phyloP scores from a whole-genome alignment of 176 grass and related monocot genomes.

The Oryza meridionalis region DNA sequence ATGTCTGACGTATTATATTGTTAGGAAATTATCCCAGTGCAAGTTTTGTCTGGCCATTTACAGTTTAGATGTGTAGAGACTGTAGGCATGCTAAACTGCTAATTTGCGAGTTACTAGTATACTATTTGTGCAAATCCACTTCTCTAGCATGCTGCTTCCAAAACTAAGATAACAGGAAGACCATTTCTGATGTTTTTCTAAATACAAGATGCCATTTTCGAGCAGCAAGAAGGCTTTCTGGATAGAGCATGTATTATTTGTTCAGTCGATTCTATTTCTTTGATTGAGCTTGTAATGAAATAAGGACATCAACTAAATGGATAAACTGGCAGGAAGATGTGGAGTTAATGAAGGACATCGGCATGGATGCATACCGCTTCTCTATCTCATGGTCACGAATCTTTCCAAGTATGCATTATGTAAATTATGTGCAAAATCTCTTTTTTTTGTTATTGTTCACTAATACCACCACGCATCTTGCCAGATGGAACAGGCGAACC shows the following conservation, averaged over 20 bases:
- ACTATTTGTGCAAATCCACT: not conserved
- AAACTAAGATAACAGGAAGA: constrained; percentile 7
- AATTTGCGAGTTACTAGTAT: not conserved
- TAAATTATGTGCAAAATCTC: constrained; percentile 23
- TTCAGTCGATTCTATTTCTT: not conserved
- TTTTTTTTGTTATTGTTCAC: not conserved
- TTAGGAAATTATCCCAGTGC: not conserved
- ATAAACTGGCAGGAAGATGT: constrained; percentile 70
- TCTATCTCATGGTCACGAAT: constrained; percentile 97
- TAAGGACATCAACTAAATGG: not conserved
- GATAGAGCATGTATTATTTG: constrained; percentile 14
- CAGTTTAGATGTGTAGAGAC: constrained; percentile 12
- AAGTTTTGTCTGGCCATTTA: not conserved
- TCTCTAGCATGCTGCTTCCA: not conserved
- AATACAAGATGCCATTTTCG: not conserved
- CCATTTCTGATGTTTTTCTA: not conserved
- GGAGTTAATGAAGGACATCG: constrained; percentile 81
- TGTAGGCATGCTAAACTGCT: not conserved
- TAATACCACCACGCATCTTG: constrained; percentile 27
- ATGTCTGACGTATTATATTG: not conserved
- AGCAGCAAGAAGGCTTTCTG: constrained; percentile 11
- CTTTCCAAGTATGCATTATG: constrained; percentile 81
- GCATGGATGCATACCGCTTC: constrained; percentile 93
- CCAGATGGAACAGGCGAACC: constrained; percentile 88
- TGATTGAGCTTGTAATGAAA: not conserved